Percentiles rank a stretch among this genome's conserved stretches.
Conservation (phyloP, 441 rosid species). For the Syzygium malaccense region DNA sequence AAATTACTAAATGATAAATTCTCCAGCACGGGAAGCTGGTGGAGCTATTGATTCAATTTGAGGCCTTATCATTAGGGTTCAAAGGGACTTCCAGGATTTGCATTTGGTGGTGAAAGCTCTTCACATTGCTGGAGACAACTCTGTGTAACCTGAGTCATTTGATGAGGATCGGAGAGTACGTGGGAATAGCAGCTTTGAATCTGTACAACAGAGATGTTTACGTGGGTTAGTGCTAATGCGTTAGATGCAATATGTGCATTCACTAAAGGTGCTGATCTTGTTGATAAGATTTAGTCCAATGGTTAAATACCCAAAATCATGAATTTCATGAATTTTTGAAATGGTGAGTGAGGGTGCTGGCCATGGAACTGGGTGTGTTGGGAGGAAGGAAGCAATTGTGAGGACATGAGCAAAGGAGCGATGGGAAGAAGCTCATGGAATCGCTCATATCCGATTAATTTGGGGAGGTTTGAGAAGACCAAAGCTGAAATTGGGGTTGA, state of each 20-base stretch:
- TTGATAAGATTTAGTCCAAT: background rate
- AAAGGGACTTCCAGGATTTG: background rate
- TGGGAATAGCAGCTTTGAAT: background rate
- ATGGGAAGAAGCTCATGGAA: background rate
- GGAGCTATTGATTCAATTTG: background rate
- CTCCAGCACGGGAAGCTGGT: background rate
- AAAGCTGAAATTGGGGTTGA: background rate
- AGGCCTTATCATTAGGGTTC: background rate
- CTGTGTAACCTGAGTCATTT: background rate
- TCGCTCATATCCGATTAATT: background rate
- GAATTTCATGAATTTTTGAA: background rate
- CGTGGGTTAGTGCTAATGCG: background rate
- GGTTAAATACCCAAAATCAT: background rate
- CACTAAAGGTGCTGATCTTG: background rate
- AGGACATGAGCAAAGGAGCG: background rate
- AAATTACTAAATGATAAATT: background rate
- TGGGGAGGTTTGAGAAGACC: background rate
- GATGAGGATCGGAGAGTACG: background rate
- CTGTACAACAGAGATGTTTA: background rate
- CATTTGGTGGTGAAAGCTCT: background rate
- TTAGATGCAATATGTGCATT: background rate
- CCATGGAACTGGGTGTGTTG: background rate
- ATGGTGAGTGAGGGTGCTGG: background rate
- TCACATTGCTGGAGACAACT: background rate
- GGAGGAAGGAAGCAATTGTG: background rate